These are phyloP conservation scores for Rhizopogon rudus DNA, from an alignment of 768 basidiomycete genomes.

Conservation along the genomic window DNA sequence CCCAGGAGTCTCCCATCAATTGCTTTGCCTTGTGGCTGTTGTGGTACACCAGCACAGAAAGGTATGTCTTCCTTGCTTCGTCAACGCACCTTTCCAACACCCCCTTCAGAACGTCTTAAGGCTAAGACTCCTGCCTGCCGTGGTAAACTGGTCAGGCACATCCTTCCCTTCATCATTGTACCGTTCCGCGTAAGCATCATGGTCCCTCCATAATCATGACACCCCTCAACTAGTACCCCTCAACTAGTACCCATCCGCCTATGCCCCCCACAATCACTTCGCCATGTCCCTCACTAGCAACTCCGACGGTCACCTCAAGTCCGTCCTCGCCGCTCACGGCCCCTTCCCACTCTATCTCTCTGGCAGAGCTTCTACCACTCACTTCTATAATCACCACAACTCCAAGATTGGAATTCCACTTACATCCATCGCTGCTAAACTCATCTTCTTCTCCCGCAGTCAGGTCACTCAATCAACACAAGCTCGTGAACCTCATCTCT, in stretches of 20 bases:
- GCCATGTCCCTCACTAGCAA: slow-evolving; percentile 39
- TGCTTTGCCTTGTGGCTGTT: slow-evolving; percentile 57
- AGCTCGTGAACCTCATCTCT: slow-evolving; percentile 26
- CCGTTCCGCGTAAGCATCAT: slow-evolving; percentile 39
- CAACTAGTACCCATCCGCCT: slow-evolving; percentile 55
- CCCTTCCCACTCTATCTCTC: slow-evolving; percentile 43
- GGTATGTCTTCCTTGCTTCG: slow-evolving; percentile 28
- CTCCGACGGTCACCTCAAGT: slow-evolving; percentile 12
- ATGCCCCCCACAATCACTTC: slow-evolving; percentile 61
- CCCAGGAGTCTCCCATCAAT: slow-evolving; percentile 42
- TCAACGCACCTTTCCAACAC: slow-evolving; percentile 4
- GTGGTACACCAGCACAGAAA: slow-evolving; percentile 54
- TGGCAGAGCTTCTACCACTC: slow-evolving; percentile 24
- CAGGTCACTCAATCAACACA: slow-evolving; percentile 48
- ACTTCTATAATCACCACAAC: slow-evolving; percentile 26
- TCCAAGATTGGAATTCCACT: slow-evolving; percentile 34
- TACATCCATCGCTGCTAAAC: slow-evolving; percentile 52
- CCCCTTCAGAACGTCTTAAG: slow-evolving; percentile 20
- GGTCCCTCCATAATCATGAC: not conserved
- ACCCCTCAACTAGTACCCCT: slow-evolving; percentile 41
- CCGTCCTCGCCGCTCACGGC: slow-evolving; percentile 36
- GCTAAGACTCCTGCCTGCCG: slow-evolving; percentile 23
- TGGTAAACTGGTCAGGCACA: slow-evolving; percentile 22
- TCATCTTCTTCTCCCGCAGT: slow-evolving; percentile 56
- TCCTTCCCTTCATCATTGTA: slow-evolving; percentile 44